Evolutionary conservation across 2,329 filamentous ascomycete species (phyloP), one percentile per base, ranked within the genome.

Genomic region (Clarireedia hainanense): DNA sequence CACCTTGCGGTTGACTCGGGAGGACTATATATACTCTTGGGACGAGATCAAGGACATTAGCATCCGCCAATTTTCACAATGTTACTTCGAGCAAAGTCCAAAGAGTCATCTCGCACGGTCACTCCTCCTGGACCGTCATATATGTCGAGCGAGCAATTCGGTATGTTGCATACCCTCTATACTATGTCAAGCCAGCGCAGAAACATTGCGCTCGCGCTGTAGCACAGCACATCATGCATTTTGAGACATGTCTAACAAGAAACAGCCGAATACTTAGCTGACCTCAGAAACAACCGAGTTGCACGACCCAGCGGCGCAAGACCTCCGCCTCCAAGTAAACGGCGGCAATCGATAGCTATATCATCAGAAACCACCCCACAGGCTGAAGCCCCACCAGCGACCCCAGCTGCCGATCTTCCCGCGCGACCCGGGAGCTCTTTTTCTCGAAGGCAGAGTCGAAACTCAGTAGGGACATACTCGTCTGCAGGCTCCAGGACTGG

Each of bases 221-320:
- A 34, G 47, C 37, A 49, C 17, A 9, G 7, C 15, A 24, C 30
- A 34, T 34, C 30, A 34, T 34, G 30, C 30, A 34, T 34, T 34
- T 40, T 23, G n/a, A 24, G 37, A 34, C 52, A 42, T 45, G 57
- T 36, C 62, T 68, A 54, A 63, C 50, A 46, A 39, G 37, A 43
- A 61, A 58, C 71, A 90, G 87, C 84, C 62, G 76, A 77, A 58
- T 91, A 90, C 69, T 79, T 91, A 37, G 77, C 84, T 63, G 81
- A 85, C 62, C 79, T 92, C 37, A 84, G 88, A 63, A 81, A 79
- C 63, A 87, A 80, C 70, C 83, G 85, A 51, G 75, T 83, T 55
- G 76, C 79, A 37, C 80, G 88, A 55, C 88, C 88, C 7, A 85
- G 82, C 56, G 87, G 88, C 59, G 85, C 86, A 50, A 78, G 88